Percentiles rank a stretch among this genome's conserved stretches.
phyloP scores from a whole-genome alignment of 2,329 filamentous ascomycete species.

The Dactylonectria macrodidyma region DNA sequence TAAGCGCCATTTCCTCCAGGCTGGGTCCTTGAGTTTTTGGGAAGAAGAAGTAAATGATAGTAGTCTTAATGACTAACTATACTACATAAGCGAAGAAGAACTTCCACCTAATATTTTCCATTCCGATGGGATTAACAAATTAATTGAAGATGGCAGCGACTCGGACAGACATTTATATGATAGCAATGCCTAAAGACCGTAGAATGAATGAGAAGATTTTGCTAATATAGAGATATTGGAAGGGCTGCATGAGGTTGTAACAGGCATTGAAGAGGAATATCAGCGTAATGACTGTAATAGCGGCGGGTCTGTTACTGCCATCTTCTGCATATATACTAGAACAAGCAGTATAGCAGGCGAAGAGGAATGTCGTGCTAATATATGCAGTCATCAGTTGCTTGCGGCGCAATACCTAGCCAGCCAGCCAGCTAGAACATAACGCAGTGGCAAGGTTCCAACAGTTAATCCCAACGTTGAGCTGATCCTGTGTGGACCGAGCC shows the following conservation, averaged over 20 bases:
- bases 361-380: constrained; percentile 51
- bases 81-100: constrained; percentile 36
- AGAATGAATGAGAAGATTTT: constrained; percentile 47
- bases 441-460: constrained; percentile 49
- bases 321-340: constrained; percentile 9
- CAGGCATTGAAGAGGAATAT: constrained; percentile 56
- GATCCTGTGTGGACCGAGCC: constrained; percentile 52
- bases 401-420: constrained; percentile 37
- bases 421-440: not conserved
- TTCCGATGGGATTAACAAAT: constrained; percentile 35
- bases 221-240: constrained; percentile 47
- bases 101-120: constrained; percentile 30
- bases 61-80: no score
- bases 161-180: constrained; percentile 33
- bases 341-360: constrained; percentile 36
- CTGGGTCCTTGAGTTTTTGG: no score
- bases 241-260: constrained; percentile 52
- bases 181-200: constrained; percentile 35
- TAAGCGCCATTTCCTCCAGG: no score
- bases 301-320: constrained; percentile 29
- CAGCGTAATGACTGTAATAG: constrained; percentile 50
- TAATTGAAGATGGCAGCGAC: constrained; percentile 34
- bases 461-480: constrained; percentile 47
- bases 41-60: no score
- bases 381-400: constrained; percentile 49